Base-by-base conservation (phyloP, 352 stramenopile genomes). In the Globisporangium rhizosaccharum region DNA sequence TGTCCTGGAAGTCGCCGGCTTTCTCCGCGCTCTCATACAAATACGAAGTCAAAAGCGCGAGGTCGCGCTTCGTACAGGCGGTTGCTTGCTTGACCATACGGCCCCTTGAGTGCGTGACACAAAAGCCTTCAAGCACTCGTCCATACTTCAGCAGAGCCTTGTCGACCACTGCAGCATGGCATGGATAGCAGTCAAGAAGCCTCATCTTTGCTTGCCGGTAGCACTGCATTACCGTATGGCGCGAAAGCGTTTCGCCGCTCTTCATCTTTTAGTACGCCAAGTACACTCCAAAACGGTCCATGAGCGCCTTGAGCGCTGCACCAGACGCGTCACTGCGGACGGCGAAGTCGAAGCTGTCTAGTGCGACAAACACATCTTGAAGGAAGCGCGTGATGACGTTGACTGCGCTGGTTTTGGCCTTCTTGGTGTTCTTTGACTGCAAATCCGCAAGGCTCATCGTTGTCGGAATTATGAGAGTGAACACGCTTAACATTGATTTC, bases 391-490 rank as follows among this genome's bases (percentile, higher is more conserved):
- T 23, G 23, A 72, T 68, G 15, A 49, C 51, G 3, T 62, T 68
- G 2, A 72, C 51, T 20, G 47, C 45, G 23, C 56, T 53, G 1
- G 41, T 30, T 3, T 54, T 39, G 10, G 60, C 65, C 37, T 61
- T 57, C 55, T 68, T 68, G 1, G 65, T 58, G 46, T 71, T 71
- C 0, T 7, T 39, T 51, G 60, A 46, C 15, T 48, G 60, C 20
- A 61, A 47, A 51, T 71, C 59, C 10, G 25, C 12, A 17, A 60
- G 46, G 25, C 60, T 59, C 62, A 71, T 71, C 5, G 8, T 20
- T 45, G 62, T 65, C 57, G 52, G 56, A 62, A 49, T 55, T 68
- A 68, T 65, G 47, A 18, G 7, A 58, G 37, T 65, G 51, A 50
- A 51, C 53, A 39, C 28, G 12, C 20, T 8, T 11, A 30, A 18